Evolutionary conservation across 768 basidiomycete species (phyloP).

Genomic region (Boletus rubescentipes): DNA sequence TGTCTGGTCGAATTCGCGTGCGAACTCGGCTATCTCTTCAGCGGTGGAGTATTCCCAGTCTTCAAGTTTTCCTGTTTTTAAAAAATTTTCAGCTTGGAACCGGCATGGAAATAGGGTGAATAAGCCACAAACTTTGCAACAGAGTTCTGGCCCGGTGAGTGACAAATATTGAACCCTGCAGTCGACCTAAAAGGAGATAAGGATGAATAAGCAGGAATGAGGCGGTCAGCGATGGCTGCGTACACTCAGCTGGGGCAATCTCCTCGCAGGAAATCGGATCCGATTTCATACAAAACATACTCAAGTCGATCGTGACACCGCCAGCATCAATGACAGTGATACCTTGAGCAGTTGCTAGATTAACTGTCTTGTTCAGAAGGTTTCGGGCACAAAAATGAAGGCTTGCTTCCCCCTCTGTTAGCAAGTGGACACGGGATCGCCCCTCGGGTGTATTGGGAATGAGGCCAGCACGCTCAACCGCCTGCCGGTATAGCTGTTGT

Average conservation of each 20-base stretch:
- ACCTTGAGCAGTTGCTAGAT: conserved; percentile 20
- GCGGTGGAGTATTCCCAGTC: neutral
- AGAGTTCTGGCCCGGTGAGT: conserved; percentile 37
- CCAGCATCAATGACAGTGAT: conserved; percentile 31
- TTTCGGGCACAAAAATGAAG: conserved; percentile 40
- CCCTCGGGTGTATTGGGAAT: conserved; percentile 13
- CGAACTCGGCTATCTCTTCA: neutral
- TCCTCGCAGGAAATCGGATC: conserved; percentile 32
- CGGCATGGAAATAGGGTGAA: too few species aligned
- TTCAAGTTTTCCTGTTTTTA: neutral
- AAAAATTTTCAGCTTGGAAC: too few species aligned
- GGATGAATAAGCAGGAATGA: neutral
- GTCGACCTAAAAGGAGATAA: conserved; percentile 34
- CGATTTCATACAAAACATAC: conserved; percentile 32
- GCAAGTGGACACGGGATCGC: conserved; percentile 7
- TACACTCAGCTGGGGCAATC: conserved; percentile 32
- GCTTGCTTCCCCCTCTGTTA: conserved; percentile 15
- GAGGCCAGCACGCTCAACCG: conserved; percentile 20
- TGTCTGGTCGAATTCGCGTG: neutral
- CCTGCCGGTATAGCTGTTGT: conserved; percentile 17
- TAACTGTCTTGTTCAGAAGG: conserved; percentile 17
- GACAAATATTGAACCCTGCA: conserved; percentile 49
- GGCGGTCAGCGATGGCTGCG: neutral
- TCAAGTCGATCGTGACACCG: conserved; percentile 34
- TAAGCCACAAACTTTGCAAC: conserved; percentile 32